Evolutionary conservation across 495 filamentous ascomycete species (phyloP).

Genomic region (Xylaria venustula): DNA sequence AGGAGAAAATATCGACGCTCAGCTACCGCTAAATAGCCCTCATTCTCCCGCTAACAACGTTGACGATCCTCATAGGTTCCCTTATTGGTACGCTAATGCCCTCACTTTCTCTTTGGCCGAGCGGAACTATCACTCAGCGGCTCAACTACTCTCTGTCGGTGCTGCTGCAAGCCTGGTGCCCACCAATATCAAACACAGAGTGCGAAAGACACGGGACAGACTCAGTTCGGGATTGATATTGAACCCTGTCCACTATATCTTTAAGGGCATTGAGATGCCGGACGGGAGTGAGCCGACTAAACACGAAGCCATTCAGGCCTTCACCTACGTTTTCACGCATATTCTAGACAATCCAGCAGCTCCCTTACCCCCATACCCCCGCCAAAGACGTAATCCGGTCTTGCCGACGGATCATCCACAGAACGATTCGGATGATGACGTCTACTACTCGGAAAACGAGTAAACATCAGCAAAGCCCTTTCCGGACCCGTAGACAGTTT

Average conservation of each 20-base stretch:
- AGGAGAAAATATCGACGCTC: too few species aligned
- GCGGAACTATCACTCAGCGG: neutral
- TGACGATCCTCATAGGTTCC: too few species aligned
- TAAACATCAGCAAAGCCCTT: too few species aligned
- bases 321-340: neutral
- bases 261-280: neutral
- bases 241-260: neutral
- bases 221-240: neutral
- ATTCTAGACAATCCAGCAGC: neutral
- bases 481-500: too few species aligned
- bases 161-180: neutral
- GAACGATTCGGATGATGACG: neutral
- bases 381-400: neutral
- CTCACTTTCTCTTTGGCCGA: neutral
- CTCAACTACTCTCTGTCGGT: neutral
- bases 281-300: neutral
- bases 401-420: neutral
- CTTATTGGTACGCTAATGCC: too few species aligned
- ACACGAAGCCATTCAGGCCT: neutral
- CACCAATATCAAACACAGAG: neutral
- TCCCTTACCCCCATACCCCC: neutral
- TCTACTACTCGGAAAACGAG: too few species aligned
- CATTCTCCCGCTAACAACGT: too few species aligned
- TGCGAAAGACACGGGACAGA: neutral
- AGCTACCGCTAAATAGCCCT: too few species aligned